Evolutionary conservation across 2,329 filamentous ascomycete genomes (phyloP), one percentile per base, ranked within the genome.

Genomic region (Diplodia mutila): DNA sequence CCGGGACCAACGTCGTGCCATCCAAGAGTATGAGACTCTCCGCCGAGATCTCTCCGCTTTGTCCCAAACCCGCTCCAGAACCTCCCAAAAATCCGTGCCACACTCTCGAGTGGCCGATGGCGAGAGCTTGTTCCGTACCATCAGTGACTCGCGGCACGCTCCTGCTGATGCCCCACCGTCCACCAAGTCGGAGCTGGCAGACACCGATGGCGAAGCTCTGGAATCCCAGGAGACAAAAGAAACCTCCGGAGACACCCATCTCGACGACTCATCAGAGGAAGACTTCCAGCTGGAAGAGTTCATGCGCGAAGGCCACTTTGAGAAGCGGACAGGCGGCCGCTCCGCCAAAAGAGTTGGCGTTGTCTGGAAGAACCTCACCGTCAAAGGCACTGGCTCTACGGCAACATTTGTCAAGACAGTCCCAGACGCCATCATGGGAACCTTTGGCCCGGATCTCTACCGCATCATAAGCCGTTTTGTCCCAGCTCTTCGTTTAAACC

Each of bases 391-490:
- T 8, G 88, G 88, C 51, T 87, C 86, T 14, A 89, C 87, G 0
- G 83, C 90, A 0, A 87, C 87, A 0, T 91, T 91, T 70, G 90
- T 91, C 29, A 87, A 87, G 69, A 93, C 91, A 0, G 79, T 94
- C 0, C 91, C 91, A 0, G 86, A 91, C 70, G 91, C 91, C 2
- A 83, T 94, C 46, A 70, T 93, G 4, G 91, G 91, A 25, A 93
- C 91, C 0, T 94, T 95, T 75, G 92, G 92, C 0, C 91, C 91
- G 0, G 92, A 94, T 76, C 80, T 94, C 1, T 94, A 92, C 76
- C 85, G 82, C 25, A 79, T 92, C 7, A 72, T 93, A 16, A 82
- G 81, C 37, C 74, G 80, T 7, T 88, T 86, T 67, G 73, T 87
- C 27, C 86, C 87, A 0, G 79, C 80, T 23, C 78, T 87, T 18